Percentiles rank a stretch among this genome's conserved stretches.
phyloP scores from a whole-genome alignment of 1,284 basidiomycete genomes.

The Leccinum subrobustum region DNA sequence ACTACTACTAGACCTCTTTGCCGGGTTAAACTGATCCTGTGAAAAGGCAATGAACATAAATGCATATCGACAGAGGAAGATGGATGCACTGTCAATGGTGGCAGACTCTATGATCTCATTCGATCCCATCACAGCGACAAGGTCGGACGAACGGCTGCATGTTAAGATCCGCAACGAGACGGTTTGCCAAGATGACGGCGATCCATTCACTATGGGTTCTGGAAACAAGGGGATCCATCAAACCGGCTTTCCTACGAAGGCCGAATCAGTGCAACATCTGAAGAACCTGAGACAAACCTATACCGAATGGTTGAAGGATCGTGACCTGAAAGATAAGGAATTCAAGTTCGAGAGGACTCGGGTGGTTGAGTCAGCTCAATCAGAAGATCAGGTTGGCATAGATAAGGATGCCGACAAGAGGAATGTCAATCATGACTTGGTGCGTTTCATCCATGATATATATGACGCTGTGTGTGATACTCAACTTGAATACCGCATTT shows the following conservation, averaged over 20 bases:
- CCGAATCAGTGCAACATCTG: not conserved
- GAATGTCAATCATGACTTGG: no score
- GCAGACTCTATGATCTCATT: not conserved
- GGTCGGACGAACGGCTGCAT: not conserved
- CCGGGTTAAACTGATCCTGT: not conserved
- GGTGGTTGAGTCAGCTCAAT: no score
- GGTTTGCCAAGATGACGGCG: not conserved
- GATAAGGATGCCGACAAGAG: no score
- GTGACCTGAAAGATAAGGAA: no score
- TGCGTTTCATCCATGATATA: no score
- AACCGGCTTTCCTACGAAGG: not conserved
- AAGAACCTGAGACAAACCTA: not conserved
- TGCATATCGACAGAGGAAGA: not conserved
- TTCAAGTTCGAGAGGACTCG: no score
- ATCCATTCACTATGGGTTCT: not conserved
- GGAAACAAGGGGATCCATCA: not conserved
- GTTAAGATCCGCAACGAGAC: not conserved
- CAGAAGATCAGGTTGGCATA: no score
- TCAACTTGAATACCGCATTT: no score
- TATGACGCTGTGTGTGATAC: no score
- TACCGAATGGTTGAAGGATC: not conserved
- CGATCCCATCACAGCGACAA: not conserved
- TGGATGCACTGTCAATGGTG: not conserved
- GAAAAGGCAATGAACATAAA: not conserved
- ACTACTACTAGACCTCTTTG: not conserved